These are phyloP conservation scores for Hericium coralloides DNA, from an alignment of 768 basidiomycete species.

Conservation along the genomic window DNA sequence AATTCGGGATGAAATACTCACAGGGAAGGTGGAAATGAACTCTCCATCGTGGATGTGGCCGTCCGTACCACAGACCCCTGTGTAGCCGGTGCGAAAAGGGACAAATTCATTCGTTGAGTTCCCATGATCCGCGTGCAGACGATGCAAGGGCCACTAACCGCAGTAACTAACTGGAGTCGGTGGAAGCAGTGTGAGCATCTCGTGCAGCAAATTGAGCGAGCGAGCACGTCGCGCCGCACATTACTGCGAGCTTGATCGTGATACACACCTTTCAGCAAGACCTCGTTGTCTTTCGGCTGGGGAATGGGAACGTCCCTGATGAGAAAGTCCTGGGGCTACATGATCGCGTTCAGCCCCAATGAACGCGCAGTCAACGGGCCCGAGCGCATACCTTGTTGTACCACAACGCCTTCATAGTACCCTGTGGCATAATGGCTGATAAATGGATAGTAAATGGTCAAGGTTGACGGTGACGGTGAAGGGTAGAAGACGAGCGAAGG, in stretches of 20 bases:
- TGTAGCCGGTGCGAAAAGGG: not conserved
- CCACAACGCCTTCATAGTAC: not conserved
- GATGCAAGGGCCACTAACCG: not conserved
- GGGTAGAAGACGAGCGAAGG: not conserved
- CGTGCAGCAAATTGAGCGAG: not conserved
- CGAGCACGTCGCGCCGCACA: not conserved
- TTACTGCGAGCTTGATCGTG: not conserved
- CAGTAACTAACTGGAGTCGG: not conserved
- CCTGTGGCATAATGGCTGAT: not conserved
- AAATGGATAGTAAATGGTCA: not conserved
- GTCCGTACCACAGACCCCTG: constrained; percentile 65
- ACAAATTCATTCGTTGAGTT: too few relatives aligned
- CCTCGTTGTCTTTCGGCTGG: not conserved
- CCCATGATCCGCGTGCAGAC: not conserved
- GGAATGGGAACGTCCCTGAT: not conserved
- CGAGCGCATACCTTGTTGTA: not conserved
- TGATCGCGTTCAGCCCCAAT: not conserved
- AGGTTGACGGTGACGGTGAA: not conserved
- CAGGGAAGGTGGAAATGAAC: constrained; percentile 65
- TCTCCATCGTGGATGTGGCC: constrained; percentile 55
- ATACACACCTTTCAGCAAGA: not conserved
- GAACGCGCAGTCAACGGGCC: not conserved
- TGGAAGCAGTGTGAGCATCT: not conserved
- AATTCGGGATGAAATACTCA: constrained; percentile 20
- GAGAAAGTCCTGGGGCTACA: not conserved